Evolutionary conservation across 2,329 filamentous ascomycete genomes (phyloP).

Genomic region (Didymosphaeria variabile): DNA sequence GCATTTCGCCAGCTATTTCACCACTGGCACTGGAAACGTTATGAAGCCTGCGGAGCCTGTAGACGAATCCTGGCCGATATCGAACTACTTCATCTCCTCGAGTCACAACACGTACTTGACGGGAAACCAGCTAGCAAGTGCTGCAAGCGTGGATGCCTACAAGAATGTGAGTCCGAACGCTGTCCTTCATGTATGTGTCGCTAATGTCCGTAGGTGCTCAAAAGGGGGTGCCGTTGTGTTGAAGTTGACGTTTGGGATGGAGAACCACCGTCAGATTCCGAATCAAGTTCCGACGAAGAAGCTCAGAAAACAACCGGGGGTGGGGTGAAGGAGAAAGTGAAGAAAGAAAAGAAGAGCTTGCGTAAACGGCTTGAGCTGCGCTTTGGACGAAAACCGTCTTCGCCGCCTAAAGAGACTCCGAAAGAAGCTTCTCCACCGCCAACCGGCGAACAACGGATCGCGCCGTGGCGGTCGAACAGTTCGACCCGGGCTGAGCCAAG

Average conservation of each 20-base stretch:
- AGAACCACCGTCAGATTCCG: conserved; percentile 54
- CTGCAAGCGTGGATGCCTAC: conserved; percentile 80
- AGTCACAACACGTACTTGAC: conserved; percentile 94
- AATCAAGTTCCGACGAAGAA: conserved; percentile 51
- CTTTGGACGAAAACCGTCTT: conserved; percentile 40
- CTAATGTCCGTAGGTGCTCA: conserved; percentile 65
- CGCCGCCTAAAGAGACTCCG: conserved; percentile 31
- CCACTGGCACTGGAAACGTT: conserved; percentile 55
- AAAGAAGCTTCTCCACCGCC: conserved; percentile 21
- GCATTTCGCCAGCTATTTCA: conserved; percentile 56
- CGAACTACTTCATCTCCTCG: conserved; percentile 92
- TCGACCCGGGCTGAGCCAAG: conserved; percentile 69
- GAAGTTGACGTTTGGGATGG: conserved; percentile 97
- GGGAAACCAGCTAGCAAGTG: conserved; percentile 84
- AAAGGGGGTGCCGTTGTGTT: conserved; percentile 83
- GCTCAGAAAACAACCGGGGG: conserved; percentile 28
- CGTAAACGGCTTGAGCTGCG: conserved; percentile 48
- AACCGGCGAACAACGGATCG: conserved; percentile 27
- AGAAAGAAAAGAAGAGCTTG: conserved; percentile 40
- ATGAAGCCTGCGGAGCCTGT: conserved; percentile 52
- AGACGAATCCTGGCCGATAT: conserved; percentile 75
- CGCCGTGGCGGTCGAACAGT: conserved; percentile 44
- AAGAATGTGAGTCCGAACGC: conserved; percentile 65
- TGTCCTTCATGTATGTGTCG: background rate
- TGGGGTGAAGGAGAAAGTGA: conserved; percentile 21